Evolutionary conservation across 1,284 basidiomycete genomes (phyloP).

Genomic region (Austroboletus olivaceoglutinosus): DNA sequence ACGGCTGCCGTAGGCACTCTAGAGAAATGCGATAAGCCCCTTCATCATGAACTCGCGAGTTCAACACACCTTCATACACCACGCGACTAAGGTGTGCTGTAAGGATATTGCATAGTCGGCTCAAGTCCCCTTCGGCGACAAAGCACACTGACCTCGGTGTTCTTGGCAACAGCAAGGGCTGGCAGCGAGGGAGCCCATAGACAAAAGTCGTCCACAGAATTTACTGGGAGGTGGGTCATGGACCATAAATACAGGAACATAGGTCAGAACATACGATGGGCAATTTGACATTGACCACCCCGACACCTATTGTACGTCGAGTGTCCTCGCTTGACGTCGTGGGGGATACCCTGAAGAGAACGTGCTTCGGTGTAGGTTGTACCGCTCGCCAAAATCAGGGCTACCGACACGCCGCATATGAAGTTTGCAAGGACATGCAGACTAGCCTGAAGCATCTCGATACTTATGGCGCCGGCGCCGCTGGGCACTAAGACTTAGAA

Average conservation of each 20-base stretch:
- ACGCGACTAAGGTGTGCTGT: slow-evolving; percentile 64
- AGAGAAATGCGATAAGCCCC: slow-evolving; percentile 4
- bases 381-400: slow-evolving; percentile 24
- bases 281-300: slow-evolving; percentile 63
- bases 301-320: slow-evolving; percentile 67
- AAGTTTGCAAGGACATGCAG: slow-evolving; percentile 21
- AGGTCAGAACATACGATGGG: slow-evolving; percentile 46
- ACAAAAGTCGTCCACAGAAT: slow-evolving; percentile 62
- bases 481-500: slow-evolving; percentile 4
- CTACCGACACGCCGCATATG: slow-evolving; percentile 19
- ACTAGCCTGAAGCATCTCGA: slow-evolving; percentile 19
- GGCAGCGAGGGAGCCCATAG: slow-evolving; percentile 56
- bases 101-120: slow-evolving; percentile 13
- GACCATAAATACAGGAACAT: not conserved
- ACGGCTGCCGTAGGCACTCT: slow-evolving; percentile 63
- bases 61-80: slow-evolving; percentile 56
- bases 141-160: slow-evolving; percentile 48
- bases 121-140: slow-evolving; percentile 8
- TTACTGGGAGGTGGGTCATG: slow-evolving; percentile 40
- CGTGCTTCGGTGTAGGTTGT: slow-evolving; percentile 41
- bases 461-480: slow-evolving; percentile 10
- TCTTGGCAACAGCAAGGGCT: slow-evolving; percentile 52
- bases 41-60: not conserved
- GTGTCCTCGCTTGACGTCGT: slow-evolving; percentile 58
- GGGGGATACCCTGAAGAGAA: slow-evolving; percentile 20